phyloP scores from a whole-genome alignment of 306 rosid genomes.

The Trichosanthes truncata region DNA sequence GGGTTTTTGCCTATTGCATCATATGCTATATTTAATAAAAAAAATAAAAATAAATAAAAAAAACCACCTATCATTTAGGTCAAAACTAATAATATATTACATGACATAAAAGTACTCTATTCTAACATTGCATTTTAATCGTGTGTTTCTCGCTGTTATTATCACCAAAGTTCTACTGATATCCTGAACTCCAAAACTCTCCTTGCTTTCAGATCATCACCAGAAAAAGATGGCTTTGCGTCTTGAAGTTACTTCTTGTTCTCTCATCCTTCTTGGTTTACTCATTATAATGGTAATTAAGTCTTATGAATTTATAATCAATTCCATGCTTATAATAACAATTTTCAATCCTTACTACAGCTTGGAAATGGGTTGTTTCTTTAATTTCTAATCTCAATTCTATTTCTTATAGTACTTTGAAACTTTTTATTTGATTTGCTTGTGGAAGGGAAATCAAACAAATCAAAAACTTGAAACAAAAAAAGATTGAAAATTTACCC shows the following conservation, averaged over 20 bases:
- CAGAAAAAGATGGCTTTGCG: constrained; percentile 7
- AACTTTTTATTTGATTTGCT: neutral
- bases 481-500: neutral
- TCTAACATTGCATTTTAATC: constrained; percentile 4
- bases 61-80: neutral
- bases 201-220: constrained; percentile 6
- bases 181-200: neutral
- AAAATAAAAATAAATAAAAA: neutral
- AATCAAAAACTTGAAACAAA: neutral
- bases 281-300: neutral
- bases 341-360: neutral
- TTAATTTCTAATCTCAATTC: neutral
- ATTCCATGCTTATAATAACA: neutral
- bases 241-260: constrained; percentile 1
- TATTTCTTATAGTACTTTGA: neutral
- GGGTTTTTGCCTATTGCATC: neutral
- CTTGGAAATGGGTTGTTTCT: neutral
- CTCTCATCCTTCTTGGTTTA: neutral
- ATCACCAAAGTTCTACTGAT: neutral
- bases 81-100: constrained; percentile 1
- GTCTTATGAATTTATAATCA: neutral
- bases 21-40: neutral
- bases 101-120: neutral
- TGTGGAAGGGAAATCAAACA: neutral
- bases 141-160: neutral